Evolutionary conservation across 2,329 filamentous ascomycete genomes (phyloP), one percentile per base, ranked within the genome.

Genomic region (Dothideomycetes sp.): DNA sequence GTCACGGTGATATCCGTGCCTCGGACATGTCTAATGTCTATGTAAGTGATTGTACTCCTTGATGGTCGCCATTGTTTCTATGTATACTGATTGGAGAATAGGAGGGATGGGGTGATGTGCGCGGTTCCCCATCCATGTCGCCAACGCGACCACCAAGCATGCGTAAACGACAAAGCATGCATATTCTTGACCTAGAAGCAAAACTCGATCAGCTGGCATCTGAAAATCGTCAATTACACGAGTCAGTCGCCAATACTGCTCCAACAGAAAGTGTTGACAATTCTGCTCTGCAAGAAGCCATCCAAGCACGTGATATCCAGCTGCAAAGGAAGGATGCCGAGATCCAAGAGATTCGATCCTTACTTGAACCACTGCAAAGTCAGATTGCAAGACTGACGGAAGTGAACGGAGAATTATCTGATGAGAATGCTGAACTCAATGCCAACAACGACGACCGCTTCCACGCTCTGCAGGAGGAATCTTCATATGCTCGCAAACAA

Each of bases 131-230:
- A 57, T 48, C 32, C 30, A 80, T 83, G 56, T 96, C 91, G 55
- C 91, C 91, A 41, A 94, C 86, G 52, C 80, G 89, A 64, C 88
- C 91, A 54, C 86, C 88, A 58, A 95, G 87, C 70, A 84, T 98
- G 76, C 88, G 89, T 54, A 88, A 89, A 59, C 84, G 89, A 58
- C 91, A 94, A 65, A 96, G 89, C 72, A 89, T 96, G 80, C 89
- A 96, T 66, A 79, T 96, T 46, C 66, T 74, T 57, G 89, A 98
- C 55, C 79, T 98, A 57, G 87, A 96, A 68, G 72, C 76, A 45
- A 78, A 76, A 55, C 74, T 98, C 53, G 86, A 95, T 52, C 82
- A 89, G 61, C 71, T 98, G 49, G 70, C 82, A 28, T 78, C 81
- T 16, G 89, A 98, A 60, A 96, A 96, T 57, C 79, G 81, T 43